Conservation (phyloP, 768 basidiomycete genomes). For the Phanerochaete sordida region DNA sequence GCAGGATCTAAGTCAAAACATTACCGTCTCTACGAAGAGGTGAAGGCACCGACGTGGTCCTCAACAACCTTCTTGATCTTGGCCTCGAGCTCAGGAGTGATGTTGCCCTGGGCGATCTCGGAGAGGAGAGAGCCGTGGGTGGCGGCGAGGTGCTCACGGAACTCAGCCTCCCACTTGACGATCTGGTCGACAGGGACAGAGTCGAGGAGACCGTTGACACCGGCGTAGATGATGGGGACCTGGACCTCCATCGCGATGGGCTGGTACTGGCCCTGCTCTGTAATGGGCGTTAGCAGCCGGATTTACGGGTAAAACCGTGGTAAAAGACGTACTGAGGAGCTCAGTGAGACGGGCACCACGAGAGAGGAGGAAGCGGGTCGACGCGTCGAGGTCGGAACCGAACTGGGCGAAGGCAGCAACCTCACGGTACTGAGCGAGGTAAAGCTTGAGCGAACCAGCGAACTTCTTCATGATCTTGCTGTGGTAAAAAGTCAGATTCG, state of each 20-base stretch:
- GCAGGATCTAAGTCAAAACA: conserved; percentile 11
- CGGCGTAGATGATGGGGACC: conserved; percentile 98
- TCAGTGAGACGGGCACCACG: conserved; percentile 99
- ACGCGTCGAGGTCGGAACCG: conserved; percentile 99
- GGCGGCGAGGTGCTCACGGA: conserved; percentile 82
- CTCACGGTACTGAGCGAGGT: conserved; percentile 99
- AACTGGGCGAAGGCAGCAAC: conserved; percentile 99
- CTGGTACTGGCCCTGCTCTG: conserved; percentile 98
- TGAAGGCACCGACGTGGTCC: conserved; percentile 82
- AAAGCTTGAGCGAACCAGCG: conserved; percentile 98
- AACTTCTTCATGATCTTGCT: conserved; percentile 99
- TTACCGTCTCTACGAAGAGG: conserved; percentile 32
- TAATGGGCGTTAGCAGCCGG: conserved; percentile 18
- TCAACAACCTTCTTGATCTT: conserved; percentile 95
- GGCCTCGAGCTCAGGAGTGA: conserved; percentile 87
- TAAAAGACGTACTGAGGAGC: conserved; percentile 68
- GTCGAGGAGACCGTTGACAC: conserved; percentile 99
- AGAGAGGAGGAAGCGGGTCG: conserved; percentile 95
- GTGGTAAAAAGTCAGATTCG: conserved; percentile 9
- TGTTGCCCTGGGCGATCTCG: conserved; percentile 79
- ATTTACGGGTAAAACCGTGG: background rate
- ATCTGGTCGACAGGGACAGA: conserved; percentile 94
- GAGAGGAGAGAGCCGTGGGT: conserved; percentile 73
- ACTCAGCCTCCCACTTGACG: conserved; percentile 88
- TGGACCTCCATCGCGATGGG: conserved; percentile 93